phyloP scores from a whole-genome alignment of 306 rosid genomes.

The Sindora glabra region DNA sequence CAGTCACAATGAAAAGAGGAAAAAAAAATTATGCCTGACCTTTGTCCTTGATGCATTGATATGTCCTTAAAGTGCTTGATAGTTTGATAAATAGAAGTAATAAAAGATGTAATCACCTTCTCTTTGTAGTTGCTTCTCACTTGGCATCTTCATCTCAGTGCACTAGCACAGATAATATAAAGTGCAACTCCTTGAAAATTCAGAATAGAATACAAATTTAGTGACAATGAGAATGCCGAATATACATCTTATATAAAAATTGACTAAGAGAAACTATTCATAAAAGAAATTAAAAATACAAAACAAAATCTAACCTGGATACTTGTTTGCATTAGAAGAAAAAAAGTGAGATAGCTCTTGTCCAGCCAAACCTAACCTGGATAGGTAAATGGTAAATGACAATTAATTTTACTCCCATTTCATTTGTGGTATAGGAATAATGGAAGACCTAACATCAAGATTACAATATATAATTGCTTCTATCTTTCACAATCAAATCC shows the following conservation, averaged over 20 bases:
- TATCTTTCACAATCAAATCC: conserved; percentile 54
- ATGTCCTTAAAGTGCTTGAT: conserved; percentile 77
- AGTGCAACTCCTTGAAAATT: conserved; percentile 72
- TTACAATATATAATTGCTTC: no score
- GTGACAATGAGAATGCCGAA: conserved; percentile 13
- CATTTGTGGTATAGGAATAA: no score
- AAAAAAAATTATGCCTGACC: conserved; percentile 38
- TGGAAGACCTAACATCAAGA: no score
- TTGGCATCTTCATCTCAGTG: conserved; percentile 76
- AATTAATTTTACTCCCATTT: no score
- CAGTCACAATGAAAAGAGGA: not conserved
- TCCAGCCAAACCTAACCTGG: no score
- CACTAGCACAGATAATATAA: conserved; percentile 65
- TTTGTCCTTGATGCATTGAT: conserved; percentile 64
- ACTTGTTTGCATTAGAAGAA: no score
- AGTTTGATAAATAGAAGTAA: conserved; percentile 53
- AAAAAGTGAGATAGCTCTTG: no score
- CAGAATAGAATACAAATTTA: conserved; percentile 7
- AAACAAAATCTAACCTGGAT: no score
- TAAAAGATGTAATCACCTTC: conserved; percentile 48
- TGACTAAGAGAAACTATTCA: not conserved
- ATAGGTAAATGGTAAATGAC: no score
- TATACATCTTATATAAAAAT: not conserved
- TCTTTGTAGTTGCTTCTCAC: conserved; percentile 56
- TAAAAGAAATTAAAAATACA: not conserved